Evolutionary conservation across 73 alveolate species (phyloP).

Genomic region (Paramecium primaurelia): DNA sequence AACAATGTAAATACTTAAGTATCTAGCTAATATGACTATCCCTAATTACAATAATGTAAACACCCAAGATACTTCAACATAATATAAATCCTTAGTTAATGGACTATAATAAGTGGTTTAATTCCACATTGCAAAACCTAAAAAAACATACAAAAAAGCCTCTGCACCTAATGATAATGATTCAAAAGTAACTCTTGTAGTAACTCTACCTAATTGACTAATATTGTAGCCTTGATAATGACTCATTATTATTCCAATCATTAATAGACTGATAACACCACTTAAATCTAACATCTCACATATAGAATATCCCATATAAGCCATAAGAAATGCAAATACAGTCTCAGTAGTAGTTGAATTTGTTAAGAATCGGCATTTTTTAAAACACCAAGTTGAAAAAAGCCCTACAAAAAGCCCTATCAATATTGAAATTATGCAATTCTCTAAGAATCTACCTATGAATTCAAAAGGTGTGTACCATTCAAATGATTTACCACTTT

Average conservation of each 20-base stretch:
- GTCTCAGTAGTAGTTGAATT: slow-evolving; percentile 82
- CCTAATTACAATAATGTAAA: not conserved
- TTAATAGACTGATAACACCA: slow-evolving; percentile 87
- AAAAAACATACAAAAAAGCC: slow-evolving; percentile 26
- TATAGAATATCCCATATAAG: slow-evolving; percentile 80
- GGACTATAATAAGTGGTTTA: not conserved
- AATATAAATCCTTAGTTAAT: not conserved
- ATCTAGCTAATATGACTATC: slow-evolving; percentile 33
- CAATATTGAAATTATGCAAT: not conserved
- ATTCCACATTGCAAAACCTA: slow-evolving; percentile 49
- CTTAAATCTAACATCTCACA: slow-evolving; percentile 88
- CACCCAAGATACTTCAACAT: slow-evolving; percentile 41
- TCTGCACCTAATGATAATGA: slow-evolving; percentile 31
- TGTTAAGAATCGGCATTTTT: slow-evolving; percentile 58
- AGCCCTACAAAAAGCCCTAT: slow-evolving; percentile 62
- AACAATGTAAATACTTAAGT: slow-evolving; percentile 33
- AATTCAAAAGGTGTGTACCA: no score
- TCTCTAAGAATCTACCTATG: not conserved
- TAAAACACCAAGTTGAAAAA: slow-evolving; percentile 63
- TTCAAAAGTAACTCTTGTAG: slow-evolving; percentile 44
- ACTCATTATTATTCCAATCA: slow-evolving; percentile 89
- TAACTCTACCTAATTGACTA: slow-evolving; percentile 55
- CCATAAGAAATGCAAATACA: slow-evolving; percentile 81
- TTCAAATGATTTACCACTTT: no score
- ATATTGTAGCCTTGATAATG: slow-evolving; percentile 91